Evolutionary conservation across 2,329 filamentous ascomycete species (phyloP), one percentile per base, ranked within the genome.

Genomic region (Fusarium sp.): DNA sequence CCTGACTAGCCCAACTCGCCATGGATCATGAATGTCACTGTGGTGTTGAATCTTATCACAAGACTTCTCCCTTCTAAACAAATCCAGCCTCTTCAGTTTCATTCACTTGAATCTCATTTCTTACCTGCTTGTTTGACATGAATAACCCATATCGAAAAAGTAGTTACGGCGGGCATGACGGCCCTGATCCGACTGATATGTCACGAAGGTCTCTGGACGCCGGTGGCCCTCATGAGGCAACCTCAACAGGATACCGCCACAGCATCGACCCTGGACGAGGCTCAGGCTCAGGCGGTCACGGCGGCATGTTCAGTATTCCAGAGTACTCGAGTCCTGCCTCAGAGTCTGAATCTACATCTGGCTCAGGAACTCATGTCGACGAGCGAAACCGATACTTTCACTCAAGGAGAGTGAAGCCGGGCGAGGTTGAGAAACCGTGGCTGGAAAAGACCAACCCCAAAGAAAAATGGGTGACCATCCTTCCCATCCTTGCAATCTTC

Each of bases 401-500:
- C 80, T 94, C 92, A 22, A 86, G 92, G 65, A 85, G 92, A 68
- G 88, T 95, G 38, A 88, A 86, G 79, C 93, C 94, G 79, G 92
- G 89, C 45, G 89, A 93, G 53, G 81, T 93, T 6, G 91, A 94
- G 79, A 92, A 93, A 82, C 92, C 93, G 17, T 96, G 94, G 94
- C 82, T 92, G 42, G 82, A 88, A n/a, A 91, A 90, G 78, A 90
- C 85, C 63, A 91, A 95, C 73, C 91, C 92, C 17, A 92, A 90
- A 80, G 92, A 95, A 85, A 96, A 94, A 84, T 96, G 93, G 93
- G 90, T 94, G 13, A 94, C 91, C 5, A 94, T 95, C 70, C 87
- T 97, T 63, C 93, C 93, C 5, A 78, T 94, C 45, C 79, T 94
- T 29, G 93, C 93, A 50, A 88, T 96, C 54, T 52, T 90, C 6